phyloP scores from a whole-genome alignment of 1,139 yeast species.

The Blastobotrys indianensis region DNA sequence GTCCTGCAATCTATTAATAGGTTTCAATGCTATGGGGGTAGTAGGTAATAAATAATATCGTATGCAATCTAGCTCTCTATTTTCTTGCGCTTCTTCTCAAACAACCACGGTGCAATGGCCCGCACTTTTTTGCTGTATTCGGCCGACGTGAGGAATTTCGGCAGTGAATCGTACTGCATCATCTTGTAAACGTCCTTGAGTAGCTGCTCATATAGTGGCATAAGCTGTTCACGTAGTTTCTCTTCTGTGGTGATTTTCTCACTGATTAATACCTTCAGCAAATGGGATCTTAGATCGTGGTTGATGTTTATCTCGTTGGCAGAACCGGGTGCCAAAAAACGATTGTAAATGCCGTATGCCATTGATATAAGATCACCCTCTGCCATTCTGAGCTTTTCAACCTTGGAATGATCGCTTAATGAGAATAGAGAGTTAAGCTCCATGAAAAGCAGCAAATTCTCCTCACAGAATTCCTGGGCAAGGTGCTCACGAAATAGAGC shows the following conservation, averaged over 20 bases:
- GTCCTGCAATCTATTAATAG: no score
- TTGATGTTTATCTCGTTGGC: constrained; percentile 70
- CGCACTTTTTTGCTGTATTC: constrained; percentile 19
- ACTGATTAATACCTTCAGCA: constrained; percentile 32
- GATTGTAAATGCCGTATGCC: constrained; percentile 62
- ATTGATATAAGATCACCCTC: constrained; percentile 23
- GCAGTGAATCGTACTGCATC: constrained; percentile 70
- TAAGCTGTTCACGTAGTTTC: constrained; percentile 40
- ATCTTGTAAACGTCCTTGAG: constrained; percentile 42
- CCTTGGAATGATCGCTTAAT: constrained; percentile 15
- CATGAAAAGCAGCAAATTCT: constrained; percentile 65
- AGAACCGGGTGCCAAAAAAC: constrained; percentile 63
- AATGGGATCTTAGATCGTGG: constrained; percentile 46
- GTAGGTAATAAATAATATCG: no score
- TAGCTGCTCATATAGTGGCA: constrained; percentile 15
- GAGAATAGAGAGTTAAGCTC: constrained; percentile 44
- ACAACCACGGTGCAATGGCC: constrained; percentile 9
- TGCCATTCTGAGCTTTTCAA: constrained; percentile 33
- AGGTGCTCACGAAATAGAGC: constrained; percentile 62
- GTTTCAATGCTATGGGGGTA: no score
- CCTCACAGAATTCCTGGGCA: constrained; percentile 60
- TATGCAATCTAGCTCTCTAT: no score
- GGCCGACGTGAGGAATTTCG: constrained; percentile 53
- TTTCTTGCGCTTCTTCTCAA: not conserved
- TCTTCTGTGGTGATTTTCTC: constrained; percentile 4